Conservation (phyloP, 495 filamentous ascomycete species). For the Penicillium mononematosum region DNA sequence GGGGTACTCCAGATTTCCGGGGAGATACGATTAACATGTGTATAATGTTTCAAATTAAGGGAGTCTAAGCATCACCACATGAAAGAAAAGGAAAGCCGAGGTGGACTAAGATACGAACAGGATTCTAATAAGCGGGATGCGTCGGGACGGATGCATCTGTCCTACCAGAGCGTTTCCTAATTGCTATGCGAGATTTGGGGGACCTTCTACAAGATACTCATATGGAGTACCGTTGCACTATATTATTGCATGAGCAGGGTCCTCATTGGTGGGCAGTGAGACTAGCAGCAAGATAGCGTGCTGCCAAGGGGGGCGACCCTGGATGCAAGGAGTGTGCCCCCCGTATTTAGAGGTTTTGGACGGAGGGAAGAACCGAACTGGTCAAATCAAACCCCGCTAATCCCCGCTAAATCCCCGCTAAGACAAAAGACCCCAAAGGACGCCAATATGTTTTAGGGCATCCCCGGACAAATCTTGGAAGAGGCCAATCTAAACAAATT, state of each 20-base stretch:
- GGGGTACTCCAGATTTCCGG: constrained; percentile 13
- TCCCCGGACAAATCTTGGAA: neutral
- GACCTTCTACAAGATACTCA: neutral
- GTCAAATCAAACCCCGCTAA: neutral
- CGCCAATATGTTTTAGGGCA: constrained; percentile 3
- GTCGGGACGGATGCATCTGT: neutral
- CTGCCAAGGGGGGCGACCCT: constrained; percentile 8
- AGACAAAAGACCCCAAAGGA: neutral
- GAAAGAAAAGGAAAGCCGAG: neutral
- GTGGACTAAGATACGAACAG: neutral
- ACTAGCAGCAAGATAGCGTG: constrained; percentile 6
- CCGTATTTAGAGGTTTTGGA: neutral
- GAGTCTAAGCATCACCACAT: neutral
- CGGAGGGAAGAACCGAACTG: neutral
- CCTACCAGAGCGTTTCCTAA: neutral
- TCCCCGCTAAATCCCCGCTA: neutral
- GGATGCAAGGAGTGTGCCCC: constrained; percentile 1
- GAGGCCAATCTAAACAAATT: neutral
- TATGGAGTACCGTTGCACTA: neutral
- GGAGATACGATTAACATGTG: neutral
- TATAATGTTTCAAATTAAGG: constrained; percentile 2
- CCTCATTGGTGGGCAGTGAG: constrained; percentile 2
- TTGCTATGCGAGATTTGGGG: neutral
- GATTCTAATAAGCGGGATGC: neutral
- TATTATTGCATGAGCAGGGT: neutral